phyloP scores from a whole-genome alignment of 352 stramenopile genomes.

The Peronosclerospora sorghi region DNA sequence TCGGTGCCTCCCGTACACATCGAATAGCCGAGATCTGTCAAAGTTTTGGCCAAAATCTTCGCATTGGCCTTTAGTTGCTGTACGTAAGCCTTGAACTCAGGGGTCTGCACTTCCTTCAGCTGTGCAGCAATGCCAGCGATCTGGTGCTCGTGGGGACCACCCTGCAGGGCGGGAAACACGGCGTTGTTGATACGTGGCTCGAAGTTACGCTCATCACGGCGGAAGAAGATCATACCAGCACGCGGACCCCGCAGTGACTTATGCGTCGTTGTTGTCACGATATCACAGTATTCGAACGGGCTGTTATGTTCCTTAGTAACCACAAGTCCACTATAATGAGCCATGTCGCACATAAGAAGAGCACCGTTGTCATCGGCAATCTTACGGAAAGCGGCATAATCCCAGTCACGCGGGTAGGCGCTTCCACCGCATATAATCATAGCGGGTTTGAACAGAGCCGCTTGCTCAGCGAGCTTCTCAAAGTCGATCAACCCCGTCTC shows the following conservation, averaged over 20 bases:
- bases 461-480: constrained; percentile 89
- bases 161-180: constrained; percentile 98
- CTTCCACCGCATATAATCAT: constrained; percentile 96
- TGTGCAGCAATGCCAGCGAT: constrained; percentile 97
- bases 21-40: constrained; percentile 90
- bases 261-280: constrained; percentile 99
- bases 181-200: constrained; percentile 95
- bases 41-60: constrained; percentile 83
- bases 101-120: constrained; percentile 94
- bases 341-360: constrained; percentile 99
- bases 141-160: constrained; percentile 96
- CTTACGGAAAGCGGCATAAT: constrained; percentile 95
- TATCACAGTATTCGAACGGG: constrained; percentile 97
- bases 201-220: constrained; percentile 90
- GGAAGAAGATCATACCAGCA: constrained; percentile 99
- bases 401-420: constrained; percentile 98
- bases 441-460: constrained; percentile 94
- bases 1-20: constrained; percentile 97
- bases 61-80: constrained; percentile 93
- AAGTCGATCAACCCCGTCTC: constrained; percentile 97
- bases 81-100: constrained; percentile 96
- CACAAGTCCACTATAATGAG: constrained; percentile 97
- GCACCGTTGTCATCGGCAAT: constrained; percentile 97
- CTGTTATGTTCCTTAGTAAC: constrained; percentile 89
- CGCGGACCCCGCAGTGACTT: constrained; percentile 96